Evolutionary conservation across 2,329 filamentous ascomycete genomes (phyloP).

Genomic region (Sporothrix pallida): DNA sequence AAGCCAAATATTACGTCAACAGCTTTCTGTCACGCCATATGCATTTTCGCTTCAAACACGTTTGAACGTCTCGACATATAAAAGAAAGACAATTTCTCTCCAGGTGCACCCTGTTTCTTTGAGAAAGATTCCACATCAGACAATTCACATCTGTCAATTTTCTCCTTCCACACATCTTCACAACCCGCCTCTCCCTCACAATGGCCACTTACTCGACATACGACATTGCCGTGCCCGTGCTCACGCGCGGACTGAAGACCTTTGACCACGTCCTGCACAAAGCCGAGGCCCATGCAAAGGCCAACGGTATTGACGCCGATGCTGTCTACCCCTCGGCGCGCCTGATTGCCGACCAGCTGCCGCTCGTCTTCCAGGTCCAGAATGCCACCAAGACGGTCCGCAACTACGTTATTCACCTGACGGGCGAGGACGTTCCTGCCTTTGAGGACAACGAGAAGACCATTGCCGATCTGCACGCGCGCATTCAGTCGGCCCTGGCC

Average conservation of each 20-base stretch:
- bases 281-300: conserved; percentile 43
- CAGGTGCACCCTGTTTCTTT: too few relatives aligned
- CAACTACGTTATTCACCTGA: conserved; percentile 42
- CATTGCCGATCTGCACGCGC: conserved; percentile 44
- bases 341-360: conserved; percentile 47
- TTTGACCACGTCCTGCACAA: conserved; percentile 45
- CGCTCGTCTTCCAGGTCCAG: conserved; percentile 48
- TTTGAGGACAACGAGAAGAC: conserved; percentile 45
- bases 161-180: neutral
- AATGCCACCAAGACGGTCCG: conserved; percentile 42
- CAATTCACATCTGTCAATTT: too few relatives aligned
- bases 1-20: too few relatives aligned
- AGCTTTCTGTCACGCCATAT: too few relatives aligned
- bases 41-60: too few relatives aligned
- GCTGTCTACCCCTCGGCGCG: conserved; percentile 39
- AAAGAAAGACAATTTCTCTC: too few relatives aligned
- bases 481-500: conserved; percentile 42
- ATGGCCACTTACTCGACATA: conserved; percentile 43
- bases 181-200: conserved; percentile 22
- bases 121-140: too few relatives aligned
- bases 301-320: conserved; percentile 41
- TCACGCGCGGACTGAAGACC: conserved; percentile 40
- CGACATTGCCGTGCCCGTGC: conserved; percentile 41
- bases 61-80: too few relatives aligned
- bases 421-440: conserved; percentile 36